phyloP scores from a whole-genome alignment of 2,329 filamentous ascomycete genomes.

The Talaromyces piceae region DNA sequence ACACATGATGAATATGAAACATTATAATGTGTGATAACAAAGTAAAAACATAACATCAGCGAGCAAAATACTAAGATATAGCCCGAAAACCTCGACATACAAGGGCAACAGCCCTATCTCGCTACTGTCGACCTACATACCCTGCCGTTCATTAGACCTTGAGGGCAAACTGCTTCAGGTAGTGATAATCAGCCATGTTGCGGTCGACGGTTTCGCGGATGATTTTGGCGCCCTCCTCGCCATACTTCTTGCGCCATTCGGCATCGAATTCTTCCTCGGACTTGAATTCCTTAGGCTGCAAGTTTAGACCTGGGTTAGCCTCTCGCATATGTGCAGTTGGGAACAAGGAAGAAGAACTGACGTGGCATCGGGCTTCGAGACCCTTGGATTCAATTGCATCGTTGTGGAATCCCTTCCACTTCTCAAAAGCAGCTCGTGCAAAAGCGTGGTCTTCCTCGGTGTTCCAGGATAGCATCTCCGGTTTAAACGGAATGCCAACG shows the following conservation, averaged over 20 bases:
- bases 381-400: slow-evolving; percentile 80
- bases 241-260: slow-evolving; percentile 57
- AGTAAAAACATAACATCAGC: no score
- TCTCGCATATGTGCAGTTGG: neutral
- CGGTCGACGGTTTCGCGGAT: slow-evolving; percentile 53
- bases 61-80: no score
- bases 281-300: slow-evolving; percentile 27
- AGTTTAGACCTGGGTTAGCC: slow-evolving; percentile 7
- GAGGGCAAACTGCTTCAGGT: slow-evolving; percentile 59
- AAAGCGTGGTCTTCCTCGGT: slow-evolving; percentile 61
- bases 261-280: slow-evolving; percentile 49
- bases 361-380: slow-evolving; percentile 54
- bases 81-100: neutral
- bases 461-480: slow-evolving; percentile 78
- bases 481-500: slow-evolving; percentile 67
- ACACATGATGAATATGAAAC: no score
- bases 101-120: neutral
- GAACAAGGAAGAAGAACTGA: slow-evolving; percentile 22
- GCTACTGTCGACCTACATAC: neutral
- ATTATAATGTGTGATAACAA: no score
- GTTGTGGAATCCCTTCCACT: slow-evolving; percentile 96
- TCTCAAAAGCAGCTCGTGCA: slow-evolving; percentile 75
- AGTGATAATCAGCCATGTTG: slow-evolving; percentile 55
- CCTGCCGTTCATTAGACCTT: slow-evolving; percentile 36
- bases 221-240: slow-evolving; percentile 50